Evolutionary conservation across 2,329 filamentous ascomycete genomes (phyloP), one percentile per base, ranked within the genome.

Genomic region (Paraconiothyrium brasiliense): DNA sequence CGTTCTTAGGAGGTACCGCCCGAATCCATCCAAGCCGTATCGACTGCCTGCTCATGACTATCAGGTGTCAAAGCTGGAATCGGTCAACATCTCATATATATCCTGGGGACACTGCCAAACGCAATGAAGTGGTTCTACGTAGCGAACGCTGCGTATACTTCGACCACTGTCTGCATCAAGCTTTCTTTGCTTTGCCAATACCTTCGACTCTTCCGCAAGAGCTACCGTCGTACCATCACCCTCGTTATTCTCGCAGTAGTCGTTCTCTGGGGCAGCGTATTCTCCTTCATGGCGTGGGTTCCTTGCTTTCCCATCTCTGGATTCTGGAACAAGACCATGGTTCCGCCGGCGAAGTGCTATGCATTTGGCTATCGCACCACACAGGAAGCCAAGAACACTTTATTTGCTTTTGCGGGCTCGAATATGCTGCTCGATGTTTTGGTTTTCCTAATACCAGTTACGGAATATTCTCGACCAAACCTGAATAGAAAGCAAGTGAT

Each of bases 121-220:
- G 48, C 34, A 4, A 67, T 67, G 30, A 69, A 72, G 69, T 65
- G 60, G 9, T 70, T 61, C 49, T 39, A 39, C 37, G 37, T 39
- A 6, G 11, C 37, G 5, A 39, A 39, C 59, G 70, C 67, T 8
- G 60, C 69, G 1, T 77, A 77, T 59, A 58, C 68, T 37, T 70
- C 67, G 9, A 73, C 71, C 1, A 71, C 75, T 3, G 67, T 63
- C 10, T 60, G 72, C 35, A 72, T 78, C 60, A 78, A 78, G 55
- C 37, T 77, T 27, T 75, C 75, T 1, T 62, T 78, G 13, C 67
- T 78, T 1, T 60, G 71, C 30, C 76, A 78, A 54, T 78, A 78
- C 51, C 65, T 77, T 10, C 66, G 76, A 24, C 47, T 78, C 1
- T 78, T 77, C 58, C 64, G 57, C 5, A 50, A 65, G n/a, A 68